Conservation (phyloP, 371 early-diverging fungal genomes). For the Rhizopus sp. region DNA sequence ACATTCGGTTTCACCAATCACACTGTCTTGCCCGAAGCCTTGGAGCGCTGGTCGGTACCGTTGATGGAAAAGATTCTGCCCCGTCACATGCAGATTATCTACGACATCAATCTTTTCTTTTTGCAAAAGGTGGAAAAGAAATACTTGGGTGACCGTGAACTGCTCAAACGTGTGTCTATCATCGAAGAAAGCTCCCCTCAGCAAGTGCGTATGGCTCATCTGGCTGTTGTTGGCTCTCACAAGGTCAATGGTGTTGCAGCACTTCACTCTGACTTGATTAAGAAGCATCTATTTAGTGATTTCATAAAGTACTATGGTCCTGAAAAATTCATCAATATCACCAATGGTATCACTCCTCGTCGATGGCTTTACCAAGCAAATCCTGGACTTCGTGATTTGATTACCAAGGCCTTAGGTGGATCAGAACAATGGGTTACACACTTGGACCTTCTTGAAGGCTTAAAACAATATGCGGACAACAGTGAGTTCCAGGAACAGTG, state of each 20-base stretch:
- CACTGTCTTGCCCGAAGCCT: constrained; percentile 93
- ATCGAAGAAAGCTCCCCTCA: constrained; percentile 90
- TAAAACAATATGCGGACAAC: constrained; percentile 65
- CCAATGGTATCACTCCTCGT: constrained; percentile 92
- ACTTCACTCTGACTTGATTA: constrained; percentile 87
- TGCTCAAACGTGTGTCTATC: constrained; percentile 86
- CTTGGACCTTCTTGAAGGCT: constrained; percentile 58
- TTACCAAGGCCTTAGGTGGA: constrained; percentile 73
- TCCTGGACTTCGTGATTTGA: constrained; percentile 76
- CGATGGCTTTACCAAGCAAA: constrained; percentile 96
- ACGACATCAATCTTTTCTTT: constrained; percentile 94
- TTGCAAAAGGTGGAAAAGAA: constrained; percentile 84
- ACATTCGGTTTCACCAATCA: constrained; percentile 95
- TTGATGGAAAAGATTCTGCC: constrained; percentile 87
- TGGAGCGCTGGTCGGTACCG: constrained; percentile 94
- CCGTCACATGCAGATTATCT: constrained; percentile 93
- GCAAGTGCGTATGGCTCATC: constrained; percentile 84
- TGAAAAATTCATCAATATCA: constrained; percentile 88
- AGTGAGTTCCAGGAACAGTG: constrained; percentile 75
- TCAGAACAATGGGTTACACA: constrained; percentile 68
- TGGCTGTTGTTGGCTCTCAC: constrained; percentile 78
- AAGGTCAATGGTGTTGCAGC: constrained; percentile 93
- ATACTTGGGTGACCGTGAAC: constrained; percentile 84
- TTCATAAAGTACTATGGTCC: constrained; percentile 82
- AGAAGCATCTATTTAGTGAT: constrained; percentile 78